Conservation (phyloP, 108 stramenopile genomes). For the Poteriospumella lacustris region DNA sequence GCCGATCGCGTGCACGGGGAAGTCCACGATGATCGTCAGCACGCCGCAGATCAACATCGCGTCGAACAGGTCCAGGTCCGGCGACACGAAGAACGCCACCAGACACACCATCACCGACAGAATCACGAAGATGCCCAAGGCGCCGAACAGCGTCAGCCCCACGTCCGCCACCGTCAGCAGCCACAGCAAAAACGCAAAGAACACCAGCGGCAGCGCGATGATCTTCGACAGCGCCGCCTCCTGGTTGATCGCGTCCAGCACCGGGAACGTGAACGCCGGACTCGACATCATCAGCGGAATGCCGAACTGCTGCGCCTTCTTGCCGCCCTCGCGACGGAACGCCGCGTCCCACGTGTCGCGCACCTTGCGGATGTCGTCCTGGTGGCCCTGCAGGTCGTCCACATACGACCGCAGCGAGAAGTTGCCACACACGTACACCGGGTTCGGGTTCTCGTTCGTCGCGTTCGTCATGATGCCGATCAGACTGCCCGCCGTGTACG, state of each 20-base stretch:
- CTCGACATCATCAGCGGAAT: background rate
- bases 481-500: background rate
- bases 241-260: background rate
- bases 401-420: background rate
- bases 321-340: background rate
- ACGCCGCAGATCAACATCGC: background rate
- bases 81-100: background rate
- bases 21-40: background rate
- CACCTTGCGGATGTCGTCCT: background rate
- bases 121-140: background rate
- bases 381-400: background rate
- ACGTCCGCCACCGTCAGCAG: background rate
- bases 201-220: background rate
- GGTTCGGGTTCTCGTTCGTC: too few relatives aligned
- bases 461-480: background rate
- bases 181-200: background rate
- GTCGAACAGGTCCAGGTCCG: background rate
- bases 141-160: background rate
- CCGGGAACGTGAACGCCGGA: background rate
- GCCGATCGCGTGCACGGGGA: background rate
- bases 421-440: background rate
- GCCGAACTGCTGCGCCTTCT: background rate
- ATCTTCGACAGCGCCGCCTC: background rate
- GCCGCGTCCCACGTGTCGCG: background rate
- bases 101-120: background rate